Evolutionary conservation across 163 green algal species (phyloP).

Genomic region (Volvox carteri): DNA sequence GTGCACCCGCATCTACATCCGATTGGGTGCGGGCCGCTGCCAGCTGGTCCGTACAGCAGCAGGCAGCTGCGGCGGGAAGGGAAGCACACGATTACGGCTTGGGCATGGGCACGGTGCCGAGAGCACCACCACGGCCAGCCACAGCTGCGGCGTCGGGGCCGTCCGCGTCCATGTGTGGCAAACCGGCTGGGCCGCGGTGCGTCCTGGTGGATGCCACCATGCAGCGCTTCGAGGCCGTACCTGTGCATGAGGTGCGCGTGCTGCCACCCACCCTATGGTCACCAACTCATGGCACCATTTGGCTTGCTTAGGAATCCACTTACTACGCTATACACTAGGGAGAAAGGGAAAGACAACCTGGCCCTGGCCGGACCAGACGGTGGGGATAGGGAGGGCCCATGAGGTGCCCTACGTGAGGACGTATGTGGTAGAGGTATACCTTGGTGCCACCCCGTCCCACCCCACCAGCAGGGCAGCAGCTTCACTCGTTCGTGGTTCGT

Average conservation of each 20-base stretch:
- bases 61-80: neutral
- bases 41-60: neutral
- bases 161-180: neutral
- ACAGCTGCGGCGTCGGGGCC: neutral
- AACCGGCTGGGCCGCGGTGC: neutral
- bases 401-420: no score
- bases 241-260: conserved; percentile 28
- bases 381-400: no score
- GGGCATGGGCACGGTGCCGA: neutral
- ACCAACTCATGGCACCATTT: no score
- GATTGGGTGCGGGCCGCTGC: neutral
- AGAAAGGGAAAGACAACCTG: no score
- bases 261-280: no score
- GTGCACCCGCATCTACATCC: neutral
- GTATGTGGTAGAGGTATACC: no score
- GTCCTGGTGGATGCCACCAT: conserved; percentile 42
- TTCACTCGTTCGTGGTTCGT: no score
- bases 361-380: no score
- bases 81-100: neutral
- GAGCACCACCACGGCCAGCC: neutral
- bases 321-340: no score
- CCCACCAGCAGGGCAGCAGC: no score
- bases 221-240: conserved; percentile 31
- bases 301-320: no score
- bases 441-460: no score